These are phyloP conservation scores for Cruciata laevipes DNA, from an alignment of 257 asterid genomes.

Conservation along the genomic window DNA sequence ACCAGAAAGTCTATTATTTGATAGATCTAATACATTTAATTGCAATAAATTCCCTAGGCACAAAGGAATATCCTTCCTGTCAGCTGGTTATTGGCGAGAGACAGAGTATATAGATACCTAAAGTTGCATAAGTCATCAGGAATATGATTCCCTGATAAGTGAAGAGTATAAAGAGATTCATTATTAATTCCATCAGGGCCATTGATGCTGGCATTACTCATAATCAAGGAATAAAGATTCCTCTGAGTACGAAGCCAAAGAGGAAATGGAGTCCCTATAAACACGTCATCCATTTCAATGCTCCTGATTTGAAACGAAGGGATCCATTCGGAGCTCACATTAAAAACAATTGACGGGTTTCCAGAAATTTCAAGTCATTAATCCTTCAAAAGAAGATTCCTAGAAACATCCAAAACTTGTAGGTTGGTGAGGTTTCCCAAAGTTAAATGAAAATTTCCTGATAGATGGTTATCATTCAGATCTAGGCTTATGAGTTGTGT, in stretches of 20 bases:
- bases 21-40: conserved; percentile 8
- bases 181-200: not conserved
- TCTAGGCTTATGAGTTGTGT: no score
- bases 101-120: not conserved
- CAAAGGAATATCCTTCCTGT: not conserved
- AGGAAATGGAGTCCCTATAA: no score
- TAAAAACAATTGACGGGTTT: not conserved
- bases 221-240: not conserved
- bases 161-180: not conserved
- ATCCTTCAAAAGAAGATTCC: conserved; percentile 7
- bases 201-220: not conserved
- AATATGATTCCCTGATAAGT: not conserved
- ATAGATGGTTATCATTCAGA: not conserved
- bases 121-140: not conserved
- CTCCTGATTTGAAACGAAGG: conserved; percentile 15
- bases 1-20: conserved; percentile 15
- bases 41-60: conserved; percentile 13
- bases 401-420: not conserved
- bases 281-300: no score
- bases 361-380: not conserved
- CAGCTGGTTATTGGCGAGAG: not conserved
- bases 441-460: conserved; percentile 5
- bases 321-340: conserved; percentile 10
- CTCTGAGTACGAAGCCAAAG: not conserved
- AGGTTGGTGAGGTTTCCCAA: conserved; percentile 12